phyloP scores from a whole-genome alignment of 169 alveolate genomes.

The Toxoplasma gondii region DNA sequence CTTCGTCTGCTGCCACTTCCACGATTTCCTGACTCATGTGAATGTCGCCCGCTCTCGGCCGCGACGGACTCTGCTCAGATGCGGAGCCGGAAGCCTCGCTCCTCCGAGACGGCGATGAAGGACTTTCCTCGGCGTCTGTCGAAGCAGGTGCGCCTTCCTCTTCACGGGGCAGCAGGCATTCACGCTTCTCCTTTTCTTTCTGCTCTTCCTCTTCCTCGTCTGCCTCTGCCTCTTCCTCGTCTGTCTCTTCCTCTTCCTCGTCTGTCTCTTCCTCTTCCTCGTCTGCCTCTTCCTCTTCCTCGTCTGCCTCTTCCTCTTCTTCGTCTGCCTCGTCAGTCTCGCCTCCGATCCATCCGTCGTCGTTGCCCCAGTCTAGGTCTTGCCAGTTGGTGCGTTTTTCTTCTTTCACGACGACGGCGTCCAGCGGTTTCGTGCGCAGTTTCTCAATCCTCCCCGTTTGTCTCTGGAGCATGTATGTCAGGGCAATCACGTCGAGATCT shows the following conservation, averaged over 20 bases:
- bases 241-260: neutral
- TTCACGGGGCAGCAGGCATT: neutral
- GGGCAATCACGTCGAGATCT: slow-evolving; percentile 69
- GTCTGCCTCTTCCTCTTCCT: neutral
- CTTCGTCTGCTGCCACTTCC: slow-evolving; percentile 11
- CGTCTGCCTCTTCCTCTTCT: neutral
- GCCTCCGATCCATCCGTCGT: neutral
- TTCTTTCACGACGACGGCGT: slow-evolving; percentile 9
- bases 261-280: neutral
- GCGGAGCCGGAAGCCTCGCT: neutral
- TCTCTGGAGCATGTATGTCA: slow-evolving; percentile 69
- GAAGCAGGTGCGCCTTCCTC: neutral
- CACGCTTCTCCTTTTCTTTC: neutral
- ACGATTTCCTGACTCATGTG: neutral
- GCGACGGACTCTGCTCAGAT: neutral
- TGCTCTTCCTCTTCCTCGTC: slow-evolving; percentile 34
- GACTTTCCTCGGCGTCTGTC: neutral
- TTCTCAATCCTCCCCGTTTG: slow-evolving; percentile 52
- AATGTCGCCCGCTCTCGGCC: neutral
- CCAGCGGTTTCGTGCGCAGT: slow-evolving; percentile 52
- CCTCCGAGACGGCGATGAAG: neutral
- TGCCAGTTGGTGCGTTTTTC: neutral
- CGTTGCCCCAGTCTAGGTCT: neutral
- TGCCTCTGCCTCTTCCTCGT: neutral
- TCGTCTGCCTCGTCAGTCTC: neutral